Evolutionary conservation across 495 filamentous ascomycete species (phyloP), one percentile per base, ranked within the genome.

Genomic region (Aspergillus indologenus): DNA sequence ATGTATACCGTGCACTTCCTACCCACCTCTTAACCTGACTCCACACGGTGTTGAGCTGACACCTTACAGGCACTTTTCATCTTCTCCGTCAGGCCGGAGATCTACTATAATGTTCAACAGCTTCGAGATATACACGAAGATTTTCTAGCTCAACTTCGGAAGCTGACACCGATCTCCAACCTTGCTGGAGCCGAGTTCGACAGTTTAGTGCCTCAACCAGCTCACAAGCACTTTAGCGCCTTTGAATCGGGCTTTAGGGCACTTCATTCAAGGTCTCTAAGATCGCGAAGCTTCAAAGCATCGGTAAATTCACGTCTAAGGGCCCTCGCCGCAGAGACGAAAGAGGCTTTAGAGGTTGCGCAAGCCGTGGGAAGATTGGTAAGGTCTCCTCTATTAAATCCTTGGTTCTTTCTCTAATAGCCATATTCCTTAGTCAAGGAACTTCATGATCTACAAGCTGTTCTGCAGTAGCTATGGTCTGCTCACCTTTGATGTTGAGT

Each of bases 381-480:
- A 75, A 64, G 80, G 45, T 45, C 43, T 5, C 42, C 3, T 2
- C 8, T 55, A 19, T 14, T 15, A 2, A 50, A 23, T 4, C 3
- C 46, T 34, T 20, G 20, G 8, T 44, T 50, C 20, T 45, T 15
- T 22, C 17, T 31, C 34, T 31, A 21, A 50, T 61, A 24, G 65
- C 55, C 18, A 22, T 15, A 1, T 51, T 24, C 47, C 61, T 9
- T 44, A 95, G 92, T 87, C 93, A 67, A 81, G 83, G 54, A 86
- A 87, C 0, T 94, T 97, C 69, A 87, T 88, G 67, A 77, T 84
- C 22, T 98, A 98, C 68, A 89, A 93, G 68, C 88, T 92, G 57
- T 98, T 94, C 62, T 89, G 87, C 26, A 86, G 86, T 50, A 91
- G 91, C 69, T 96, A 92, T 73, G 90, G 96, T 61, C 69, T 90